Conservation (phyloP, 768 basidiomycete genomes). For the Boletus rubropictus region DNA sequence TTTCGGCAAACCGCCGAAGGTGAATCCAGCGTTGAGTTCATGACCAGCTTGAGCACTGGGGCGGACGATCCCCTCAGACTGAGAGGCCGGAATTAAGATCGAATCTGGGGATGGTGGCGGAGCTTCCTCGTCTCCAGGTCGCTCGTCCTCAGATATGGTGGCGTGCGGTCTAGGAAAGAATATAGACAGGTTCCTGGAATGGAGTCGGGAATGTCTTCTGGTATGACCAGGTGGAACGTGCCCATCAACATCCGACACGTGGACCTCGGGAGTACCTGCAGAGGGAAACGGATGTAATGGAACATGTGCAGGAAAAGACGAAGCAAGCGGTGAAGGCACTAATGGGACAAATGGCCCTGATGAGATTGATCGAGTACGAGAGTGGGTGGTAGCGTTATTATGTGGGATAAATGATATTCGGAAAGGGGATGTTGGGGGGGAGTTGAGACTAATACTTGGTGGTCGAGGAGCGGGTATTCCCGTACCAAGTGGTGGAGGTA, state of each 20-base stretch:
- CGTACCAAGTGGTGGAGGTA: conserved; percentile 20
- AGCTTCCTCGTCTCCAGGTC: conserved; percentile 41
- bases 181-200: conserved; percentile 86
- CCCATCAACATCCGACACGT: conserved; percentile 11
- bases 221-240: conserved; percentile 23
- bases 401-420: conserved; percentile 21
- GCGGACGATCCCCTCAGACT: conserved; percentile 24
- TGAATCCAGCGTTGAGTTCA: conserved; percentile 53
- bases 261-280: conserved; percentile 15
- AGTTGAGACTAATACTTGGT: conserved; percentile 18
- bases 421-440: conserved; percentile 31
- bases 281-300: conserved; percentile 25
- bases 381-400: conserved; percentile 12
- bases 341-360: conserved; percentile 26
- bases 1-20: conserved; percentile 51
- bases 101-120: conserved; percentile 43
- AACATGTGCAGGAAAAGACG: conserved; percentile 25
- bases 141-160: conserved; percentile 64
- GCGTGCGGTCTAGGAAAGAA: conserved; percentile 76
- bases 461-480: conserved; percentile 27
- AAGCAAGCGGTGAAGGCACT: conserved; percentile 25
- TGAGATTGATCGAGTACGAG: conserved; percentile 32
- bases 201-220: conserved; percentile 64
- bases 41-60: conserved; percentile 28
- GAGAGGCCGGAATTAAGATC: conserved; percentile 38